Evolutionary conservation across 768 basidiomycete species (phyloP).

Genomic region (Cytidiella melzeri): DNA sequence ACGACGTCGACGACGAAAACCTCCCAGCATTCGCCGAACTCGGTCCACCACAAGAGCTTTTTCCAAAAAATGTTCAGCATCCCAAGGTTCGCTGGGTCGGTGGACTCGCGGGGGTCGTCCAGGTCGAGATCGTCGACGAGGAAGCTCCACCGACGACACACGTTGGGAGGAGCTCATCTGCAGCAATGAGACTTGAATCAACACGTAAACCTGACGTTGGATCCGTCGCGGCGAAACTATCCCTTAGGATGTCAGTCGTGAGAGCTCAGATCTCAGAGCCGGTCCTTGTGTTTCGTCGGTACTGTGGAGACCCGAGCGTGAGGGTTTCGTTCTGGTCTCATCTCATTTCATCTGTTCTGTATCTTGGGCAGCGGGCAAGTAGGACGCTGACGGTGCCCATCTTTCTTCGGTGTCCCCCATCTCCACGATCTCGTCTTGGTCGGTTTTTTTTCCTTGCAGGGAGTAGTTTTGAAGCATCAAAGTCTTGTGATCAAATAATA

Average conservation of each 20-base stretch:
- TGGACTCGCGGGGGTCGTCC: constrained; percentile 9
- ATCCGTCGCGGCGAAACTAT: constrained; percentile 1
- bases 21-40: constrained; percentile 44
- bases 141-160: constrained; percentile 12
- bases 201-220: neutral
- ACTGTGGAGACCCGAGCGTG: neutral
- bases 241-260: constrained; percentile 2
- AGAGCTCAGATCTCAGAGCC: neutral
- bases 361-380: neutral
- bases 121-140: constrained; percentile 5
- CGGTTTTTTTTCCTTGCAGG: neutral
- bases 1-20: constrained; percentile 36
- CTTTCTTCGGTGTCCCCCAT: neutral
- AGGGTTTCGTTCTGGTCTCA: neutral
- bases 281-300: neutral
- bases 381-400: neutral
- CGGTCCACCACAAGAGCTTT: constrained; percentile 50
- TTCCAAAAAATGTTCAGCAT: constrained; percentile 52
- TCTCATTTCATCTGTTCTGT: no score
- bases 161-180: constrained; percentile 11
- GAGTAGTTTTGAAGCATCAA: neutral
- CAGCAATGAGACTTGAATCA: neutral
- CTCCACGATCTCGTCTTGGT: no score
- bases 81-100: constrained; percentile 13
- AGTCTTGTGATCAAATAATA: neutral